Conservation (phyloP, 345 rosid species). For the Carallia pectinifolia region DNA sequence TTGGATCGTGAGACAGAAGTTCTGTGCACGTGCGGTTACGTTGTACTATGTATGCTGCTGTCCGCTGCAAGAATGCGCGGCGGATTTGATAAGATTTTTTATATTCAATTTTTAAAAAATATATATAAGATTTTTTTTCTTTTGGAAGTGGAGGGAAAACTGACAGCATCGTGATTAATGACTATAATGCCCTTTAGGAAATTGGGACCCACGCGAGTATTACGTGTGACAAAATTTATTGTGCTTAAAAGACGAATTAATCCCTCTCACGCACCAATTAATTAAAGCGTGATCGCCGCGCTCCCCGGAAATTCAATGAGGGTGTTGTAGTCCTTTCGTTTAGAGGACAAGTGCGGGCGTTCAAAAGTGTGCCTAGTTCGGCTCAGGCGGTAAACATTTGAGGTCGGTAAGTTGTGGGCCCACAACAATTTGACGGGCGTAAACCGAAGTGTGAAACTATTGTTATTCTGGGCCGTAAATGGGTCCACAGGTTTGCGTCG, state of each 20-base stretch:
- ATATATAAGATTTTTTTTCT: neutral
- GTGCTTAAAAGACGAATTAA: neutral
- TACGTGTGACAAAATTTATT: too few relatives aligned
- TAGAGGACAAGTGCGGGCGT: too few relatives aligned
- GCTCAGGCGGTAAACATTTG: too few relatives aligned
- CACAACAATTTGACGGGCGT: too few relatives aligned
- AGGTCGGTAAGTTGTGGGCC: too few relatives aligned
- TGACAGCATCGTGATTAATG: neutral
- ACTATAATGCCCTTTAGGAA: neutral
- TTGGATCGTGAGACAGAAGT: slow-evolving; percentile 4
- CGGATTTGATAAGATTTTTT: neutral
- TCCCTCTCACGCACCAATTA: neutral
- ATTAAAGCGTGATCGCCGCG: neutral
- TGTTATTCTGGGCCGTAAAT: too few relatives aligned
- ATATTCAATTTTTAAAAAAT: neutral
- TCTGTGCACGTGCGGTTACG: slow-evolving; percentile 5
- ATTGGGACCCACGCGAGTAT: slow-evolving; percentile 14
- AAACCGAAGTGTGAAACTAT: too few relatives aligned
- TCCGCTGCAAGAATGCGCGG: neutral
- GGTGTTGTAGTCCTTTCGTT: neutral
- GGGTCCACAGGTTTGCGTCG: too few relatives aligned
- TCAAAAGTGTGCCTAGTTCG: too few relatives aligned
- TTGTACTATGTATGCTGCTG: neutral
- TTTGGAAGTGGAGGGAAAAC: neutral
- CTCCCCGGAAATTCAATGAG: neutral